Evolutionary conservation across 106 monocot species (phyloP), one percentile per base, ranked within the genome.

Genomic region (Apostasia ramifera): DNA sequence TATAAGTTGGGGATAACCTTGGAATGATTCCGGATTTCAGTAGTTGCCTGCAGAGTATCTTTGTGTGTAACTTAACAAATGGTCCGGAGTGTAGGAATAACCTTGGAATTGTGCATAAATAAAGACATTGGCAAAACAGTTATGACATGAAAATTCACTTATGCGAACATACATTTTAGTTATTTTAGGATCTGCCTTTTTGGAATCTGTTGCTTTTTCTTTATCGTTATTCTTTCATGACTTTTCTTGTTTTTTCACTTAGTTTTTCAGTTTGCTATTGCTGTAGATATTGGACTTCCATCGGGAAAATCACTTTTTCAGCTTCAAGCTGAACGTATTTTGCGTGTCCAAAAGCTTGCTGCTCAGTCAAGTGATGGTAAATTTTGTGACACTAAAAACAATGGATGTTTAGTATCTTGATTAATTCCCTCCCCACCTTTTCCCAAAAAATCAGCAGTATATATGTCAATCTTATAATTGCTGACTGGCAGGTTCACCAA

Each of bases 291-390:
- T 82, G 97, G 97, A 61, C 86, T 97, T 26, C 97, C 97, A 61
- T 97, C 97, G 72, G 92, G 92, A 37, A 97, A 97, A 64, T 89
- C 97, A 70, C 83, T 97, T 52, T 97, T 97, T 75, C 97, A 97
- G 77, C 78, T 97, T 63, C 97, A 97, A 81, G 97, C 97, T 75
- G 97, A 97, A 75, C 66, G 92, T 57, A 89, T 97, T 60, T 79
- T 97, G 55, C 87, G 82, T 62, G 53, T 97, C 54, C 97, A 97
- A 77, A 89, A 68, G 58, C 97, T 97, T 57, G 97, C 97, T 77
- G 76, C 89, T 85, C 89, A 97, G 58, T 82, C 83, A 45, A 81
- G 14, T 60, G 97, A 97, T 44, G 80, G 95, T 91, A 78, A 84
- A 43, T 13, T 57, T 13, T 40, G 44, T 42, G 37, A 51, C 44